phyloP scores from a whole-genome alignment of 805 yeast species.

The Kregervanrija fluxuum region DNA sequence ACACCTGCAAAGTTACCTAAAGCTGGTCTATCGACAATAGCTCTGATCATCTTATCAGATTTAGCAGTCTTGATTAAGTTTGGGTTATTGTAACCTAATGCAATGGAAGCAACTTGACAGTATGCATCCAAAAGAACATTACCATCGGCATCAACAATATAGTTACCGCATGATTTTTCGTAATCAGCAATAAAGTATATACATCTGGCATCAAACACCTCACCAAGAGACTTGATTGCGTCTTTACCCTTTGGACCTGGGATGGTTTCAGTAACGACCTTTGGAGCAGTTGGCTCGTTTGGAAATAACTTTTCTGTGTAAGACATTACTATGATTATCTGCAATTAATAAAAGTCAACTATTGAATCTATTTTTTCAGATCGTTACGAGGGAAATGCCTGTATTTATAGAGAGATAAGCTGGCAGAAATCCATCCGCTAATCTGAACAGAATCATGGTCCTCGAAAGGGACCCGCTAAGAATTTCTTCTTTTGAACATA shows the following conservation, averaged over 20 bases:
- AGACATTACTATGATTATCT: slow-evolving; percentile 22
- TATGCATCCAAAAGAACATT: slow-evolving; percentile 67
- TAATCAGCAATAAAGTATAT: slow-evolving; percentile 74
- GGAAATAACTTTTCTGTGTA: slow-evolving; percentile 61
- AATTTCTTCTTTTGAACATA: too few species aligned
- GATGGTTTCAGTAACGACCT: slow-evolving; percentile 45
- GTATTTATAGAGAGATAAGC: too few species aligned
- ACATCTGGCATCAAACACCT: slow-evolving; percentile 65
- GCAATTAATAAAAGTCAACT: neutral
- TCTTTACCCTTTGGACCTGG: slow-evolving; percentile 72
- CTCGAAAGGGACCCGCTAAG: too few species aligned
- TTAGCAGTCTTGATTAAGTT: slow-evolving; percentile 60
- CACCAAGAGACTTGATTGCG: slow-evolving; percentile 45
- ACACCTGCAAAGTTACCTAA: slow-evolving; percentile 72
- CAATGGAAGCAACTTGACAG: slow-evolving; percentile 80
- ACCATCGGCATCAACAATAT: slow-evolving; percentile 75
- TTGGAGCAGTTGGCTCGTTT: slow-evolving; percentile 69
- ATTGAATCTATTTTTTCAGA: neutral
- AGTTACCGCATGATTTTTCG: slow-evolving; percentile 69
- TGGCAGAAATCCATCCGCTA: too few species aligned
- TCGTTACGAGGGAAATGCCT: too few species aligned
- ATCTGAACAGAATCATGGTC: too few species aligned
- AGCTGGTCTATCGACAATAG: slow-evolving; percentile 79
- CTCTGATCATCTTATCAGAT: slow-evolving; percentile 62
- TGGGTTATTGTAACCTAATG: slow-evolving; percentile 83